phyloP scores from a whole-genome alignment of 2,329 filamentous ascomycete genomes.

The Nigrospora oryzae region DNA sequence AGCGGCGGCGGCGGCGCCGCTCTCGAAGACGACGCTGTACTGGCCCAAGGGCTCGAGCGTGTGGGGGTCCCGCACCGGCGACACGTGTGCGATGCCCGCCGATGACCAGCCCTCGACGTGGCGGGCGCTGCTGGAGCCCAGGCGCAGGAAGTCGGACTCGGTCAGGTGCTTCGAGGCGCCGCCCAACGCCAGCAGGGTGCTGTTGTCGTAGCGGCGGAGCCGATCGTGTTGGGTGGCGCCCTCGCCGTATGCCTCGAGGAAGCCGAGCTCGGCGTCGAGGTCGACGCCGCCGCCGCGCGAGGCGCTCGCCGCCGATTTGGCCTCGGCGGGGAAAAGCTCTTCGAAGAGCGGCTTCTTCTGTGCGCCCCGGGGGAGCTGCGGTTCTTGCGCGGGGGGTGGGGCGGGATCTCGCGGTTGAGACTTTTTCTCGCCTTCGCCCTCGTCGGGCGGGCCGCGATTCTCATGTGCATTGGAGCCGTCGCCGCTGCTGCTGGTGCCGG shows the following conservation, averaged over 20 bases:
- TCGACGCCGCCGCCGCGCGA: conserved; percentile 3
- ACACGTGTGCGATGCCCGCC: conserved; percentile 52
- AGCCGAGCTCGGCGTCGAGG: not conserved
- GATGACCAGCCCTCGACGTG: conserved; percentile 62
- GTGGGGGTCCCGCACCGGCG: conserved; percentile 54
- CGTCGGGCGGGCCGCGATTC: not conserved
- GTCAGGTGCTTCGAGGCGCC: conserved; percentile 51
- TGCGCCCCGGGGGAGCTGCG: no score
- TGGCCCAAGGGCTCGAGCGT: conserved; percentile 55
- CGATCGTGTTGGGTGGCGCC: not conserved
- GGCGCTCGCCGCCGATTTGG: conserved; percentile 12
- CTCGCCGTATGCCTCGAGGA: not conserved
- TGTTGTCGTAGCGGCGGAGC: conserved; percentile 9
- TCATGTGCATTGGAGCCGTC: not conserved
- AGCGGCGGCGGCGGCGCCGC: conserved; percentile 44
- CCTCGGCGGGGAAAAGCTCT: conserved; percentile 47
- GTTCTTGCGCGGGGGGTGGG: not conserved
- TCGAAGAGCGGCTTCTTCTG: conserved; percentile 25
- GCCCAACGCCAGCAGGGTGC: conserved; percentile 44
- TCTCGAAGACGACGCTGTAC: conserved; percentile 64
- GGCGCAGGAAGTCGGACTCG: conserved; percentile 62
- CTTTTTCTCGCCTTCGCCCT: not conserved
- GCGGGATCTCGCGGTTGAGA: conserved; percentile 1
- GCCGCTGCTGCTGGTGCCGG: conserved; percentile 5
- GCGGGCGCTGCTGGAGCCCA: conserved; percentile 45